These are phyloP conservation scores for Xylariaceae sp. DNA, from an alignment of 2,329 filamentous ascomycete species.

Conservation along the genomic window DNA sequence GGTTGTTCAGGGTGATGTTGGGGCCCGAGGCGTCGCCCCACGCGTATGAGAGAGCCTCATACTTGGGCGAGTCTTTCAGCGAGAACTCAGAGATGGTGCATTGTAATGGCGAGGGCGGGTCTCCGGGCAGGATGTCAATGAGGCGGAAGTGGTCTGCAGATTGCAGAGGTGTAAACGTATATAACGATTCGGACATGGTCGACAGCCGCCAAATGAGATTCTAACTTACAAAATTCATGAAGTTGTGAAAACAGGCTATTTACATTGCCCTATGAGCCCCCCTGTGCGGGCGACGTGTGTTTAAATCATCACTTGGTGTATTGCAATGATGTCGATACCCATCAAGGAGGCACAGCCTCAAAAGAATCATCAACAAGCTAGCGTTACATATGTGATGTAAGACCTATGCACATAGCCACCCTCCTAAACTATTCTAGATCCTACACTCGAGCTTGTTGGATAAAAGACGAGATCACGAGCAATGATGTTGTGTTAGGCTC, in stretches of 20 bases:
- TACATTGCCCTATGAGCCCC: background rate
- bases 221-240: background rate
- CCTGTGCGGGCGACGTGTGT: background rate
- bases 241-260: background rate
- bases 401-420: background rate
- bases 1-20: background rate
- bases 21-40: background rate
- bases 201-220: background rate
- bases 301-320: background rate
- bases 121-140: background rate
- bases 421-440: background rate
- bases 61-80: background rate
- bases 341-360: background rate
- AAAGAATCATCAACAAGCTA: background rate
- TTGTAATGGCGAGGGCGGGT: background rate
- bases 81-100: background rate
- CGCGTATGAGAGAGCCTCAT: background rate
- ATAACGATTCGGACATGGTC: background rate
- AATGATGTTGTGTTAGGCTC: background rate
- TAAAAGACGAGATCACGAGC: background rate
- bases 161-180: background rate
- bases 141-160: background rate
- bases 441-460: background rate
- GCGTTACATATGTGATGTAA: background rate
- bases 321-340: background rate